phyloP scores from a whole-genome alignment of 2,329 filamentous ascomycete species.

The Trichoderma lentiforme region DNA sequence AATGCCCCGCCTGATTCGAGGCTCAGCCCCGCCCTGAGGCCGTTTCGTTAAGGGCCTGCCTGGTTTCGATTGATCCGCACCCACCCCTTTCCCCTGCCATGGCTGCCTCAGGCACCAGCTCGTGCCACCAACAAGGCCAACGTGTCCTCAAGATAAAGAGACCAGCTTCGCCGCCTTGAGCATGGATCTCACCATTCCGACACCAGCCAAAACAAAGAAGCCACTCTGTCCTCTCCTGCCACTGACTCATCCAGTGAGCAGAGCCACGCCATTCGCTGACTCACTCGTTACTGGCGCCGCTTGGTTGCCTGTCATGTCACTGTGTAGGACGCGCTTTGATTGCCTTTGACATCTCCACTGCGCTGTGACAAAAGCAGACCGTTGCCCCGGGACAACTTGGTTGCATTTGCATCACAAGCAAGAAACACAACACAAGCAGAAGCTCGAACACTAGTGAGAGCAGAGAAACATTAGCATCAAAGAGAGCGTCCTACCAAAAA shows the following conservation, averaged over 20 bases:
- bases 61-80: background rate
- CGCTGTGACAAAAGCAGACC: background rate
- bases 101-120: slow-evolving; percentile 24
- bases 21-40: background rate
- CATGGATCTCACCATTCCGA: background rate
- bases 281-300: slow-evolving; percentile 20
- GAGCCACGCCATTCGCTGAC: slow-evolving; percentile 22
- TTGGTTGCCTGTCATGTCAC: slow-evolving; percentile 26
- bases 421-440: background rate
- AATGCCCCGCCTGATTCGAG: slow-evolving; percentile 5
- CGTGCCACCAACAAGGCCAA: slow-evolving; percentile 18
- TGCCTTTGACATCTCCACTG: background rate
- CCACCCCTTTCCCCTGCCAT: slow-evolving; percentile 2
- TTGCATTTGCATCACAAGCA: background rate
- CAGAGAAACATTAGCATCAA: background rate
- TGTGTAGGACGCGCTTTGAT: background rate
- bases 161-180: slow-evolving; percentile 23
- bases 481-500: background rate
- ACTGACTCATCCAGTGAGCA: slow-evolving; percentile 24
- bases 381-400: slow-evolving; percentile 22
- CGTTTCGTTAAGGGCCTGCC: background rate
- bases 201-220: slow-evolving; percentile 13
- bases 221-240: slow-evolving; percentile 21
- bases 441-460: background rate
- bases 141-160: slow-evolving; percentile 38